Percentiles rank a stretch among this genome's conserved stretches.
Conservation (phyloP, 306 rosid species). For the Cercis canadensis region DNA sequence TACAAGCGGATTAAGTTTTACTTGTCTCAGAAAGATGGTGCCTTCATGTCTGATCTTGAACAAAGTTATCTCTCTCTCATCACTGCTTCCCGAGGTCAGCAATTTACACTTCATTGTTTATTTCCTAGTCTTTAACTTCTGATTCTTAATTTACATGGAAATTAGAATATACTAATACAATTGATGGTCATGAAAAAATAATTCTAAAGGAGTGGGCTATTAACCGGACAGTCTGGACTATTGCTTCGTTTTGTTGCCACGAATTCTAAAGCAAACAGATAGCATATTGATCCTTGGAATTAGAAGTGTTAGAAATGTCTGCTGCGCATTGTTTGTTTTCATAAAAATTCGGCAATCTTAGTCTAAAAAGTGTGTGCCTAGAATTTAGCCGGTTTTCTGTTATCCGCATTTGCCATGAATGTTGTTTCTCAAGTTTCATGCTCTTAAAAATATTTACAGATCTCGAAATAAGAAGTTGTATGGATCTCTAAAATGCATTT, state of each 20-base stretch:
- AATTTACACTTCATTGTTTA: not conserved
- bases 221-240: not conserved
- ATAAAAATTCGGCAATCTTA: not conserved
- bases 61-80: constrained; percentile 52
- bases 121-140: not conserved
- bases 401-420: not conserved
- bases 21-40: constrained; percentile 33
- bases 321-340: not conserved
- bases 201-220: constrained; percentile 4
- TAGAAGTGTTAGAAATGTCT: not conserved
- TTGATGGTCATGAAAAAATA: constrained; percentile 10
- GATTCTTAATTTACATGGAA: not conserved
- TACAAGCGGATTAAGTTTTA: constrained; percentile 42
- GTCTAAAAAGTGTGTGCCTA: not conserved
- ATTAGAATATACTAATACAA: constrained; percentile 13
- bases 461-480: too few relatives aligned
- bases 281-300: not conserved
- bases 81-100: constrained; percentile 50
- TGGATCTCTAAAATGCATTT: not conserved
- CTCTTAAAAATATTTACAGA: not conserved
- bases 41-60: constrained; percentile 44
- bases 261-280: not conserved
- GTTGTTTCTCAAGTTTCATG: not conserved
- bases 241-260: constrained; percentile 15
- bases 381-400: constrained; percentile 11